Evolutionary conservation across 208 protist genomes (phyloP).

Genomic region (Trypanosoma melophagium): DNA sequence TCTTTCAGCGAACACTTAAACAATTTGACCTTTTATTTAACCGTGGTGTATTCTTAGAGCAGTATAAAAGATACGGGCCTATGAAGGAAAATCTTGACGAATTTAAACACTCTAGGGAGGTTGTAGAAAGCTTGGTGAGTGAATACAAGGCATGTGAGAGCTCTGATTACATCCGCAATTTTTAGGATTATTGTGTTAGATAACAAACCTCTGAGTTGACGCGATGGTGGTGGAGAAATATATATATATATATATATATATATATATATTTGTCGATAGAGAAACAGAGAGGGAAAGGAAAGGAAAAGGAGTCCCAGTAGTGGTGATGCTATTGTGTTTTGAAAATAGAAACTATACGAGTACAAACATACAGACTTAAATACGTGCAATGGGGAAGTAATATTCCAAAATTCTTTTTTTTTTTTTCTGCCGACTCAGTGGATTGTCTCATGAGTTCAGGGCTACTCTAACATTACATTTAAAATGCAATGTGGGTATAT

Average conservation of each 20-base stretch:
- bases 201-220: too few species aligned
- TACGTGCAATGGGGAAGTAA: too few species aligned
- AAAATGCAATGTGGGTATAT: too few species aligned
- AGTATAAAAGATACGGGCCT: constrained; percentile 92
- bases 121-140: constrained; percentile 93
- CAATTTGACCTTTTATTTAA: constrained; percentile 95
- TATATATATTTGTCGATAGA: neutral
- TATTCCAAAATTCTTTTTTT: too few species aligned
- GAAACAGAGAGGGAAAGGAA: too few species aligned
- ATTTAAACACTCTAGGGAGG: constrained; percentile 94
- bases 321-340: too few species aligned
- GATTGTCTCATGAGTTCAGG: too few species aligned
- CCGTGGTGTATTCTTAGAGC: constrained; percentile 92
- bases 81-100: constrained; percentile 95
- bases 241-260: constrained; percentile 8
- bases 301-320: too few species aligned
- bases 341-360: too few species aligned
- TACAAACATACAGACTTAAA: too few species aligned
- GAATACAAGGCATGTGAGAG: constrained; percentile 97
- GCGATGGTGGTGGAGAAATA: neutral
- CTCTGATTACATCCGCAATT: constrained; percentile 94
- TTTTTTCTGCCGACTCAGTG: too few species aligned
- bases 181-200: constrained; percentile 35
- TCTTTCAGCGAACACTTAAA: constrained; percentile 90
- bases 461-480: too few species aligned